Conservation (phyloP, 306 rosid species). For the Rosa lucieae region DNA sequence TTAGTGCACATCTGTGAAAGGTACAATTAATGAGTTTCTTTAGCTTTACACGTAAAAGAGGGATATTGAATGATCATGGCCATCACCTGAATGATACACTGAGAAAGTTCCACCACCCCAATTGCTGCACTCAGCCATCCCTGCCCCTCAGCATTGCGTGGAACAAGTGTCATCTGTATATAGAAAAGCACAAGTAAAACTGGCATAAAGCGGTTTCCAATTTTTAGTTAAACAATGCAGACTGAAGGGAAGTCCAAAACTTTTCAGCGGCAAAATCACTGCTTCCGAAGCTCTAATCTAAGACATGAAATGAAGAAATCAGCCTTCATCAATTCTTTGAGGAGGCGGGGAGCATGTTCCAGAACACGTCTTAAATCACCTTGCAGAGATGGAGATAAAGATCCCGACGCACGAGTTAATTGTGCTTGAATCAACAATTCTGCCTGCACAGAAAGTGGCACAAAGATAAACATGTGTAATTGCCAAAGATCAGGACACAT, state of each 20-base stretch:
- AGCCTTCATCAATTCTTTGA: slow-evolving; percentile 97
- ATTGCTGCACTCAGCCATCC: slow-evolving; percentile 99
- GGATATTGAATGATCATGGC: background rate
- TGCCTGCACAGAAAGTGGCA: slow-evolving; percentile 57
- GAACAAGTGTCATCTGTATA: slow-evolving; percentile 84
- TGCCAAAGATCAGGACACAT: background rate
- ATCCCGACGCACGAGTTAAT: slow-evolving; percentile 69
- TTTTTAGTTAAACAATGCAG: background rate
- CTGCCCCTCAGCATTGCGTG: slow-evolving; percentile 87
- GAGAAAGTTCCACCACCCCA: slow-evolving; percentile 94
- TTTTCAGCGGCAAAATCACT: background rate
- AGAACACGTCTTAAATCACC: slow-evolving; percentile 76
- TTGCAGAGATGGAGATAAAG: slow-evolving; percentile 70
- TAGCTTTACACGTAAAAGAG: background rate
- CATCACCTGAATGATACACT: slow-evolving; percentile 88
- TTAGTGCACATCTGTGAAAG: too few species aligned
- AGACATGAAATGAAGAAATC: slow-evolving; percentile 28
- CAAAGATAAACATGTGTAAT: slow-evolving; percentile 18
- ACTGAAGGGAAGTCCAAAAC: background rate
- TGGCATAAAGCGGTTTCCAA: background rate
- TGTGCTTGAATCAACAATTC: slow-evolving; percentile 96
- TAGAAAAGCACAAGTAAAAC: slow-evolving; percentile 7
- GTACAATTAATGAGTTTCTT: too few species aligned
- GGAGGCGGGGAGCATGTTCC: slow-evolving; percentile 92
- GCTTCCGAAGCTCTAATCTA: slow-evolving; percentile 17